phyloP scores from a whole-genome alignment of 305 asterid genomes.

The Caryopteris hybrid region DNA sequence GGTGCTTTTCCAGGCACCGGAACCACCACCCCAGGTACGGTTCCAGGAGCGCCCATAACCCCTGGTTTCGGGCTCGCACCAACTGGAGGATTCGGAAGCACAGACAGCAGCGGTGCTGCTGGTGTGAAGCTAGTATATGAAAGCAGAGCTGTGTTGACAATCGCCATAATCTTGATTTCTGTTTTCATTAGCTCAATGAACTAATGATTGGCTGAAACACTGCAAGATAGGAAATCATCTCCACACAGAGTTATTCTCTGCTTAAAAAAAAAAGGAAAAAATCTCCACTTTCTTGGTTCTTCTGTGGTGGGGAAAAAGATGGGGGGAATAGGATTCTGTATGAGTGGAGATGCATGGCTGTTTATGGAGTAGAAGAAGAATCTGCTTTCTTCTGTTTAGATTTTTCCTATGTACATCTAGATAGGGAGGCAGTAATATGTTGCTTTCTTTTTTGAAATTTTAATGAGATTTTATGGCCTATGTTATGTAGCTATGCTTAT shows the following conservation, averaged over 20 bases:
- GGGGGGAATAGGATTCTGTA: conserved; percentile 31
- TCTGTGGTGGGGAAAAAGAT: background rate
- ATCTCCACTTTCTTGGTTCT: conserved; percentile 11
- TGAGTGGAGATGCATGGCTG: conserved; percentile 24
- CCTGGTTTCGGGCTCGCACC: conserved; percentile 37
- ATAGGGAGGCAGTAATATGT: conserved; percentile 26
- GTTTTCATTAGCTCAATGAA: conserved; percentile 12
- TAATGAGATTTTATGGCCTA: conserved; percentile 20
- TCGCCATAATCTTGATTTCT: conserved; percentile 16
- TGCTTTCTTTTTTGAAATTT: conserved; percentile 15
- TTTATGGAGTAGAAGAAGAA: background rate
- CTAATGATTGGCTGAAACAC: background rate
- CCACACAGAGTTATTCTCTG: conserved; percentile 9
- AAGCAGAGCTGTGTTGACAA: background rate
- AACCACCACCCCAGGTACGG: conserved; percentile 5
- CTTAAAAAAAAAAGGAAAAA: no score
- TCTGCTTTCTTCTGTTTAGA: conserved; percentile 25
- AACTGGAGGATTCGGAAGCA: conserved; percentile 23
- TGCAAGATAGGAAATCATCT: background rate
- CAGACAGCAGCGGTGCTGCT: background rate
- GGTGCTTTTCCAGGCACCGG: conserved; percentile 15
- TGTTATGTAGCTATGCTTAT: background rate
- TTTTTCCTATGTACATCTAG: conserved; percentile 38
- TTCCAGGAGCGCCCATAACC: conserved; percentile 21
- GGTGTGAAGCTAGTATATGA: conserved; percentile 8